phyloP scores from a whole-genome alignment of 129 eudicot genomes.

The Escallonia rubra region DNA sequence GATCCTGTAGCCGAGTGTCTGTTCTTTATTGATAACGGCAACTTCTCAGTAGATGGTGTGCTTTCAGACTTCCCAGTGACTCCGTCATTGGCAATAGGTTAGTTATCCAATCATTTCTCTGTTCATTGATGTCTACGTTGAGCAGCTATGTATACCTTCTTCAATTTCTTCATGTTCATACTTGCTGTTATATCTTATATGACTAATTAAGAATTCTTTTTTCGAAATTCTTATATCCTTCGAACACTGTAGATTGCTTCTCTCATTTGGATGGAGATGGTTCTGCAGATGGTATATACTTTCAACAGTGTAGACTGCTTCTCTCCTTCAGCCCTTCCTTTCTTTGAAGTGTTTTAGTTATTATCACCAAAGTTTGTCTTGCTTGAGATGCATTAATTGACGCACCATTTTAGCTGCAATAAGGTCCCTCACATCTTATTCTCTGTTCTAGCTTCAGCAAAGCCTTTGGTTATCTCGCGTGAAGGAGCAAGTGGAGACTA shows the following conservation, averaged over 20 bases:
- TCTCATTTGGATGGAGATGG: not conserved
- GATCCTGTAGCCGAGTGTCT: conserved; percentile 29
- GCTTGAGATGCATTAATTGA: too few relatives aligned
- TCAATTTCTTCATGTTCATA: too few relatives aligned
- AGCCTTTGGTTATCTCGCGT: conserved; percentile 32
- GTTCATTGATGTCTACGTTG: too few relatives aligned
- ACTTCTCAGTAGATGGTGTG: conserved; percentile 37
- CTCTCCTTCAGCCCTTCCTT: too few relatives aligned
- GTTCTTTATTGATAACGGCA: conserved; percentile 16
- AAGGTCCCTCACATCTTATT: not conserved
- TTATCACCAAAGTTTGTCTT: too few relatives aligned
- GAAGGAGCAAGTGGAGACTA: conserved; percentile 54
- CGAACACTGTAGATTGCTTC: not conserved
- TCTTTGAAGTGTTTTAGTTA: too few relatives aligned
- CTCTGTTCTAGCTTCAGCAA: conserved; percentile 23
- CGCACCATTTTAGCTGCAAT: too few relatives aligned
- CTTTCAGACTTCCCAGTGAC: conserved; percentile 31
- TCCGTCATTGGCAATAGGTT: conserved; percentile 29
- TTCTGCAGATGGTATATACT: too few relatives aligned
- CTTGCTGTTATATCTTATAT: too few relatives aligned
- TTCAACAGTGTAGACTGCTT: too few relatives aligned
- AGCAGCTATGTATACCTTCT: too few relatives aligned
- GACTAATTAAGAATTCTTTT: too few relatives aligned
- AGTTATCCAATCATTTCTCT: not conserved
- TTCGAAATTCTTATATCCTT: not conserved